phyloP scores from a whole-genome alignment of 768 basidiomycete species.

The Termitomyces sp. region DNA sequence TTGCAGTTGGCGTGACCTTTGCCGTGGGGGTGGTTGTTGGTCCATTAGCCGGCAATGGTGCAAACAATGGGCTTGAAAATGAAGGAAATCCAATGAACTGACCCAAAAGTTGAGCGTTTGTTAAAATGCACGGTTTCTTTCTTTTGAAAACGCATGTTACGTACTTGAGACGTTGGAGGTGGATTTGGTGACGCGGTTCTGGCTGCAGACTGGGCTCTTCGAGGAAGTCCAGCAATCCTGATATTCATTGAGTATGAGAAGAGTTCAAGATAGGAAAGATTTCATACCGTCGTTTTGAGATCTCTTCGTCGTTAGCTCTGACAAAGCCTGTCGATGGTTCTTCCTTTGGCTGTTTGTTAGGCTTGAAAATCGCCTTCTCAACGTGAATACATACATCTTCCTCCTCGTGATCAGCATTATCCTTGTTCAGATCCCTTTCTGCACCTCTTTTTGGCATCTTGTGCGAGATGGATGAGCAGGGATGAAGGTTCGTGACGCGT shows the following conservation, averaged over 20 bases:
- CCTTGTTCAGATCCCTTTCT: slow-evolving; percentile 64
- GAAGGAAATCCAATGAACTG: neutral
- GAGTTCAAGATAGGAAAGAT: slow-evolving; percentile 6
- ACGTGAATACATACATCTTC: slow-evolving; percentile 21
- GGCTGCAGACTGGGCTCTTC: slow-evolving; percentile 2
- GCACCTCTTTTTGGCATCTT: slow-evolving; percentile 57
- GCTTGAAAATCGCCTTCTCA: neutral
- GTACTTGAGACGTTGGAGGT: neutral
- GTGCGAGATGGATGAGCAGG: neutral
- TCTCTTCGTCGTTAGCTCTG: slow-evolving; percentile 6
- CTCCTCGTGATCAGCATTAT: slow-evolving; percentile 36
- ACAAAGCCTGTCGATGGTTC: slow-evolving; percentile 34
- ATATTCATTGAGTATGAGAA: slow-evolving; percentile 21
- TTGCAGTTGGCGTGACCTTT: slow-evolving; percentile 28
- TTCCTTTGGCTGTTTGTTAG: slow-evolving; percentile 27
- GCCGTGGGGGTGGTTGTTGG: slow-evolving; percentile 11
- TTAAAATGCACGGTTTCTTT: slow-evolving; percentile 8
- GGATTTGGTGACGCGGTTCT: slow-evolving; percentile 1
- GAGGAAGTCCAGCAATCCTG: slow-evolving; percentile 11
- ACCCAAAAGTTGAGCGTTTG: neutral
- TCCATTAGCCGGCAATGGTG: neutral
- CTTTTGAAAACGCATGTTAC: slow-evolving; percentile 9
- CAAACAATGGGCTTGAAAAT: neutral
- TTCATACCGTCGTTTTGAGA: slow-evolving; percentile 3
- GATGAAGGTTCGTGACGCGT: slow-evolving; percentile 3